These are phyloP conservation scores for Corynascus novoguineensis DNA, from an alignment of 495 filamentous ascomycete species.

Conservation along the genomic window DNA sequence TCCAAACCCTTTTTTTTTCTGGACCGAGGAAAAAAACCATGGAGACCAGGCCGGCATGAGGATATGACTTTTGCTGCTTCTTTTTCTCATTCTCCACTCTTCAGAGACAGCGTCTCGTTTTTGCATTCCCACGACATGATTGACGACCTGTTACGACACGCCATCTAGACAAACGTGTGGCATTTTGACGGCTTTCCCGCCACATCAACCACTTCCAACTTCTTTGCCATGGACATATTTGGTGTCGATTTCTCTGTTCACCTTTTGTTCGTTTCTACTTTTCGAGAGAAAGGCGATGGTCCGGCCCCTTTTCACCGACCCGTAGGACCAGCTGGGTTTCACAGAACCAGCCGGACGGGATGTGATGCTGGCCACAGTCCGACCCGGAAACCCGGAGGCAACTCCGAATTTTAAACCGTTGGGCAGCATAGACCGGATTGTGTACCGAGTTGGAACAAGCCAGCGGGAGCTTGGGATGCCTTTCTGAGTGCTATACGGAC, in stretches of 20 bases:
- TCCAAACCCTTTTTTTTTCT: constrained; percentile 14
- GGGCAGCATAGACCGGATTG: background rate
- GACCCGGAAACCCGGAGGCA: constrained; percentile 16
- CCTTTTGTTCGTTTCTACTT: background rate
- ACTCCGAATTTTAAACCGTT: constrained; percentile 14
- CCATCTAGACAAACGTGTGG: constrained; percentile 29
- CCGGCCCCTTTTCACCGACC: constrained; percentile 4
- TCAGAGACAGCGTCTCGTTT: background rate
- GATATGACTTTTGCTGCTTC: constrained; percentile 15
- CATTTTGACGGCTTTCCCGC: constrained; percentile 17
- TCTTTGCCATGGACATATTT: background rate
- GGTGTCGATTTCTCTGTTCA: background rate
- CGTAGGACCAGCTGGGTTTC: constrained; percentile 22
- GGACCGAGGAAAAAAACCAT: constrained; percentile 11
- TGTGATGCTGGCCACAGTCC: background rate
- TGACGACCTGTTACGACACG: constrained; percentile 24
- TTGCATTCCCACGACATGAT: constrained; percentile 33
- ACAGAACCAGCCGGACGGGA: constrained; percentile 28
- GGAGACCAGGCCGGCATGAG: background rate
- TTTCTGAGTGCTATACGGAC: no score
- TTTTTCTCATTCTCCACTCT: constrained; percentile 2
- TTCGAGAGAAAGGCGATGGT: constrained; percentile 6
- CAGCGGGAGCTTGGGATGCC: background rate
- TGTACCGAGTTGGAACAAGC: no score
- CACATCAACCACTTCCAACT: background rate